Evolutionary conservation across 116 monocot genomes (phyloP).

Genomic region (Papilionanthe hybrid): DNA sequence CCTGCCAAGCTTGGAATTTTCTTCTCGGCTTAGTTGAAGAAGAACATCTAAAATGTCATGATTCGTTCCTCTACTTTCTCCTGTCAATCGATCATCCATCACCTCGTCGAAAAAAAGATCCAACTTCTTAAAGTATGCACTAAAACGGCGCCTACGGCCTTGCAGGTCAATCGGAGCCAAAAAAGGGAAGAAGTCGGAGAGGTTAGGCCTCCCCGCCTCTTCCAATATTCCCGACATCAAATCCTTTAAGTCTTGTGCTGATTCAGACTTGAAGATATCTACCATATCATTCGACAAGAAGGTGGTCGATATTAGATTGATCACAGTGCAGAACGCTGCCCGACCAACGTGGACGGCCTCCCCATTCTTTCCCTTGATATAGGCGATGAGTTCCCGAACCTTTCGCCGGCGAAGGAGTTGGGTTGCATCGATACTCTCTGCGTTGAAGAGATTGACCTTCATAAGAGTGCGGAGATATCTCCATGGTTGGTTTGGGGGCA

Average conservation of each 20-base stretch:
- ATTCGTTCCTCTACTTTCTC: background rate
- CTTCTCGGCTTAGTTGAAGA: constrained; percentile 10
- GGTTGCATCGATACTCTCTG: constrained; percentile 20
- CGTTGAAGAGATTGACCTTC: constrained; percentile 17
- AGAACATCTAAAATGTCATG: constrained; percentile 27
- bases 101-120: no score
- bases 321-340: no score
- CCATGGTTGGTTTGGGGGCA: constrained; percentile 17
- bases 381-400: no score
- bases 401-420: no score
- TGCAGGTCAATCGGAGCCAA: constrained; percentile 7
- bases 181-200: constrained; percentile 31
- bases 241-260: constrained; percentile 11
- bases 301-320: no score
- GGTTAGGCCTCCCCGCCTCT: constrained; percentile 20
- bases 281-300: no score
- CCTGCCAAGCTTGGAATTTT: constrained; percentile 5
- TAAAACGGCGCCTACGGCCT: constrained; percentile 8
- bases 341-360: no score
- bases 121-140: no score
- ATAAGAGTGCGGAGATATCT: constrained; percentile 19
- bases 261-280: background rate
- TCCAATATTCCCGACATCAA: constrained; percentile 18
- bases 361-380: no score
- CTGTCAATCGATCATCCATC: constrained; percentile 14